A percentile compares a stretch with the other conserved stretches of the same genome.
These are phyloP conservation scores for Eutrema heterophyllum DNA, from an alignment of 345 rosid genomes.

Conservation along the genomic window DNA sequence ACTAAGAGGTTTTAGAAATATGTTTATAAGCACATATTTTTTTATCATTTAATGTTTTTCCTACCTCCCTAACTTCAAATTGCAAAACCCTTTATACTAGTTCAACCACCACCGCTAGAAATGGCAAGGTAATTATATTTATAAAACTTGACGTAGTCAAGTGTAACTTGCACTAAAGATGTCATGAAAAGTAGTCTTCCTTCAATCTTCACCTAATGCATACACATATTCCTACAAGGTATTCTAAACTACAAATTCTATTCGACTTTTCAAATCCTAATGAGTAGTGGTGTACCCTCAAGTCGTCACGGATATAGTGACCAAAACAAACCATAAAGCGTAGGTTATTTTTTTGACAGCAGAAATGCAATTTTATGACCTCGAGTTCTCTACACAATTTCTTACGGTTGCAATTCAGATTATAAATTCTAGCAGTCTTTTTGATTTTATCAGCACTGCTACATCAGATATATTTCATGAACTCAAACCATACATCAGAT, in stretches of 20 bases:
- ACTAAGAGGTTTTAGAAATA: no score
- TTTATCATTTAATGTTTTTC: not conserved
- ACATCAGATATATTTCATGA: not conserved
- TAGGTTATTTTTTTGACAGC: not conserved
- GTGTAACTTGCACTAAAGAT: not conserved
- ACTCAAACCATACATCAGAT: conserved; percentile 10
- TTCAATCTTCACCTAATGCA: not conserved
- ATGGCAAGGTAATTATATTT: not conserved
- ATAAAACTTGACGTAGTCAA: not conserved
- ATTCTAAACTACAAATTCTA: not conserved
- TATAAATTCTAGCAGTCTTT: not conserved
- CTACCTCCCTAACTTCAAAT: not conserved
- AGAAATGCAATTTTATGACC: not conserved
- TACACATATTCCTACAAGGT: not conserved
- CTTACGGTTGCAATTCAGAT: conserved; percentile 7
- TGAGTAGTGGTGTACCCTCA: not conserved
- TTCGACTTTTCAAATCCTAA: not conserved
- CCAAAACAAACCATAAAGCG: not conserved
- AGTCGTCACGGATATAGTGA: not conserved
- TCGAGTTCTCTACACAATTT: not conserved
- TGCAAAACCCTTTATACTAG: not conserved
- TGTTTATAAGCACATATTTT: no score
- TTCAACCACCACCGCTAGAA: not conserved
- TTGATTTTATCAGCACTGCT: not conserved
- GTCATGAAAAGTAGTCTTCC: conserved; percentile 8